Base-by-base conservation (phyloP, 2,329 filamentous ascomycete species). In the Trichoderma lentiforme region DNA sequence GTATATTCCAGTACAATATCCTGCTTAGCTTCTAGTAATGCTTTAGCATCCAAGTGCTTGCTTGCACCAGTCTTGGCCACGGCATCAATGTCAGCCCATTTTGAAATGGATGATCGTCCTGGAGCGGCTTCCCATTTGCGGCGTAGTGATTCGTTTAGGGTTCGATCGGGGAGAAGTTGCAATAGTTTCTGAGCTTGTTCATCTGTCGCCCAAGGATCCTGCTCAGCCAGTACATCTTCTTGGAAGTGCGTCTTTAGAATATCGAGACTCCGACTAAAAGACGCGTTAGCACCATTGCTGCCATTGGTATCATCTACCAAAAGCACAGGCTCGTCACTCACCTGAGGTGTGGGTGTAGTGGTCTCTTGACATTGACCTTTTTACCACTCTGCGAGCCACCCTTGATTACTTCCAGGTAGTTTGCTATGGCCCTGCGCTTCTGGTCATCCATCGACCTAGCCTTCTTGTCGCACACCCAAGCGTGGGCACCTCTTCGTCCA, bases 1-100 rank as follows among this genome's bases (percentile, higher is more conserved):
- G 96, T 98, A 83, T 99, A 98, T 83, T 99, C 96, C 34, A 99
- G 89, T 4, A 98, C 91, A 73, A 99, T 93, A 79, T 98, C 96
- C 81, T 98, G 94, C 83, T 98, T 98, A 26, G 94, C 94, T 77
- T 98, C 93, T 9, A 92, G 87, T 14, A 99, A 87, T 3, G 91
- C 89, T 74, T 87, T 89, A 0, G 90, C 82, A 76, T 96, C 91
- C n/a, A 97, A 87, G 11, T 87, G 86, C 78, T 90, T 92, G 79
- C 90, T 90, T 32, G 89, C 89, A 39, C 93, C 92, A 1, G 90
- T 89, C 81, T 93, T 93, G 61, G 95, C 96, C 14, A 97, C 81
- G 1, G 90, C 85, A 80, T 98, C 93, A 77, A 99, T 98, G 80
- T 98, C 96, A 30, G 93, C 89, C 96, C 96, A 99, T 83, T 98